Evolutionary conservation across 768 basidiomycete genomes (phyloP).

Genomic region (Neoboletus magnificus): DNA sequence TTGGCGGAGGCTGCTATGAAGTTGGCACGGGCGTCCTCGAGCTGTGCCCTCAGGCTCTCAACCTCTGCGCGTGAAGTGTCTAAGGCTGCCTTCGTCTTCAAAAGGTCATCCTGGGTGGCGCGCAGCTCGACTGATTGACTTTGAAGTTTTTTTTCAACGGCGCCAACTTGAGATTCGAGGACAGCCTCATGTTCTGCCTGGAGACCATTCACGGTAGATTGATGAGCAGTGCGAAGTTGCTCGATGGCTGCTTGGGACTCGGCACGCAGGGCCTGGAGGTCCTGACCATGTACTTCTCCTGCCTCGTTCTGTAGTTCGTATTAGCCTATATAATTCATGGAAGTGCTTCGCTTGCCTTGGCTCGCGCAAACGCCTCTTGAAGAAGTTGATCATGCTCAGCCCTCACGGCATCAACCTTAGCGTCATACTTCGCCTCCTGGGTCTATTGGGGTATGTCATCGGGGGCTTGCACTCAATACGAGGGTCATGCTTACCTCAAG

Average conservation of each 20-base stretch:
- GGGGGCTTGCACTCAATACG: background rate
- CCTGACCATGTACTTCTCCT: constrained; percentile 61
- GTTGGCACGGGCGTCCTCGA: constrained; percentile 59
- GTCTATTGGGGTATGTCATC: constrained; percentile 38
- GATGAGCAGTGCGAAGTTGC: constrained; percentile 64
- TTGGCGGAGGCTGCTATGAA: constrained; percentile 38
- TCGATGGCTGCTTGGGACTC: constrained; percentile 64
- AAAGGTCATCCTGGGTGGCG: constrained; percentile 80
- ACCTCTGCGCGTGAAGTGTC: constrained; percentile 53
- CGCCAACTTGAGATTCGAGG: constrained; percentile 54
- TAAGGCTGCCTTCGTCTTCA: constrained; percentile 64
- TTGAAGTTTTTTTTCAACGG: constrained; percentile 60
- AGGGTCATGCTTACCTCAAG: constrained; percentile 52
- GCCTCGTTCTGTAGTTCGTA: constrained; percentile 57
- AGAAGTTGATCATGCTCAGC: constrained; percentile 60
- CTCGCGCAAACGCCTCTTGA: constrained; percentile 69
- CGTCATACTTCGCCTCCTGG: constrained; percentile 66
- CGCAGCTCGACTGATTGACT: constrained; percentile 69
- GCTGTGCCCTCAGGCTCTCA: constrained; percentile 55
- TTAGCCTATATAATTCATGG: constrained; percentile 5
- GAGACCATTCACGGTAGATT: constrained; percentile 55
- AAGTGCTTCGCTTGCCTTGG: constrained; percentile 52
- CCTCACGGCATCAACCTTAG: constrained; percentile 63
- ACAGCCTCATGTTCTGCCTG: constrained; percentile 60
- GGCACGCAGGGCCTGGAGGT: constrained; percentile 67